Evolutionary conservation across 1,284 basidiomycete genomes (phyloP), one percentile per base, ranked within the genome.

Genomic region (Cutaneotrichosporon arboriforme): DNA sequence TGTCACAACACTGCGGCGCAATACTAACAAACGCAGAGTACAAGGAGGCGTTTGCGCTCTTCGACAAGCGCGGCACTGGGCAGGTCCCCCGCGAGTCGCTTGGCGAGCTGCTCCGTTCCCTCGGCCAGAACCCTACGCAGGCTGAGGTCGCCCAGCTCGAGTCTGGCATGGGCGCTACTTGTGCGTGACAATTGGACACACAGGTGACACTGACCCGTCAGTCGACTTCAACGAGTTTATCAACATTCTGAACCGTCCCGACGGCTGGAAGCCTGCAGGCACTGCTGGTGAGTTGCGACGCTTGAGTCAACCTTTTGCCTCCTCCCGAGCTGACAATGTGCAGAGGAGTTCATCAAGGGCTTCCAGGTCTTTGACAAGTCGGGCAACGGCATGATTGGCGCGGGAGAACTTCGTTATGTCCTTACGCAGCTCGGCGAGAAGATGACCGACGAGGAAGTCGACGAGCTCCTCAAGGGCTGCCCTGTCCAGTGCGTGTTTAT

Each of bases 321-420:
- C 20, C 23, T 26, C 13, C 17, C 14, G 10, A 9, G 12, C 15
- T 34, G 43, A 49, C 51, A 13, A 52, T 37, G 13, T n/a, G 13
- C 73, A 93, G 94, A 97, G 80, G 94, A 98, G 73, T 98, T 97
- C 78, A 90, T 97, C 68, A 90, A 94, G 52, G 96, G 93, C 9
- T 98, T 98, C 83, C 93, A 97, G 70, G 94, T 98, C 17, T 98
- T 98, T 63, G 94, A 97, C 77, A 97, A 97, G 78, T 92, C 96
- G 60, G 91, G 90, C 40, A 96, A 96, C 66, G 94, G 94, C 0
- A 91, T 87, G 77, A 97, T 97, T 67, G 91, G 91, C 49, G 90
- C 87, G 22, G 92, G 92, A 47, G 82, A 84, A 76, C 81, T 97
- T 60, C 83, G 91, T 75, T 97, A 97, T 74, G 91, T 97, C 38